Evolutionary conservation across 1,284 basidiomycete species (phyloP), one percentile per base, ranked within the genome.

Genomic region (Ceratobasidium sp.): DNA sequence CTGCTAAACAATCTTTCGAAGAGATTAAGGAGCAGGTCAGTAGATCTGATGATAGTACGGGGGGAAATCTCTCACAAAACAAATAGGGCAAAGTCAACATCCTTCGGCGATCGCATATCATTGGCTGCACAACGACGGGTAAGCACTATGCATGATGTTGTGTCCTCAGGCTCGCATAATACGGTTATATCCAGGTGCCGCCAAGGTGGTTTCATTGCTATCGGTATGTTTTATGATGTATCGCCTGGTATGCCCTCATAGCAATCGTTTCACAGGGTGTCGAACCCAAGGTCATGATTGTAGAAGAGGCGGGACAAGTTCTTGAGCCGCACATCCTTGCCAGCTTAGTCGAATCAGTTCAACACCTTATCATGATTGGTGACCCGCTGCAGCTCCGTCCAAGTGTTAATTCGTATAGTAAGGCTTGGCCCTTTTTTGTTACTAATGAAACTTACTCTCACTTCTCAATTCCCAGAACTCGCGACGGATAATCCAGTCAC

Each of bases 241-340:
- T 38, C 57, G n/a, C n/a, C 10, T 61, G 54, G 38, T 6, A 57
- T 17, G 23, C 54, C 26, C 52, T 59, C 42, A 26, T 28, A 26
- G 44, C 66, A 57, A n/a, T 12, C 15, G 5, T 40, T 74, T 67
- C 54, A 3, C 78, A 93, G 90, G 87, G 87, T 0, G 80, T 91
- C 9, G 83, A 83, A 15, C 90, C 91, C 0, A 87, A 87, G 59
- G 88, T 92, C 3, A 82, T 92, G 78, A 83, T 92, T 59, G 88
- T 92, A 0, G 91, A 92, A 82, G 93, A 94, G 82, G 93, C 93
- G 0, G 93, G 93, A 0, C 93, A 94, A 84, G 92, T 94, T 0
- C 86, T 94, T 17, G 93, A 94, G 83, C 90, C 92, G 1, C 93
- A 94, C 80, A 86, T 93, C 12, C 82, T 93, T 0, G 89, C 79